Conservation (phyloP, 2,329 filamentous ascomycete genomes). For the Thielaviopsis musarum region DNA sequence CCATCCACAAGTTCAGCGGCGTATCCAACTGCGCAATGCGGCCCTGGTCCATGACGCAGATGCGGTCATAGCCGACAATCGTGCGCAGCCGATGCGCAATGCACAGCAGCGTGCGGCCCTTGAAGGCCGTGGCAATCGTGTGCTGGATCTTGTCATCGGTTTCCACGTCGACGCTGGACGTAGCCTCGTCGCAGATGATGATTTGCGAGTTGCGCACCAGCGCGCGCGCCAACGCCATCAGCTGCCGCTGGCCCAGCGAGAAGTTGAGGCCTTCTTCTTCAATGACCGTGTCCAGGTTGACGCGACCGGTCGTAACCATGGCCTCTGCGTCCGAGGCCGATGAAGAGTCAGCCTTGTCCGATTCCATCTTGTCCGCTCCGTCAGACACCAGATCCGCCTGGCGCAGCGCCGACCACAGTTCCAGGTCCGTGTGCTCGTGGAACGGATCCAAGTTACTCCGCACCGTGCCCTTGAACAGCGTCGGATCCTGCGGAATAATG, state of each 20-base stretch:
- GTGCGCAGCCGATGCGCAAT: conserved; percentile 87
- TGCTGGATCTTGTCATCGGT: conserved; percentile 90
- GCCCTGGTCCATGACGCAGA: conserved; percentile 91
- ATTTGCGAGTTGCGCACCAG: conserved; percentile 77
- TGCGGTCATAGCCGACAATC: conserved; percentile 85
- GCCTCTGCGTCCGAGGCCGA: conserved; percentile 18
- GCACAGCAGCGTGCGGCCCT: conserved; percentile 73
- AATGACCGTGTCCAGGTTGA: conserved; percentile 69
- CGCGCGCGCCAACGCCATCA: conserved; percentile 85
- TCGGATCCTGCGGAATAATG: conserved; percentile 76
- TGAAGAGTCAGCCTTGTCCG: conserved; percentile 15
- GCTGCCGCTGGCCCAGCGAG: conserved; percentile 82
- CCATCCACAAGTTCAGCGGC: conserved; percentile 56
- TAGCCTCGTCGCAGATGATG: conserved; percentile 95
- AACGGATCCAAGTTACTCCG: conserved; percentile 70
- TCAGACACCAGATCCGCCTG: conserved; percentile 53
- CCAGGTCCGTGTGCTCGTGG: conserved; percentile 57
- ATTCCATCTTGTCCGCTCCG: conserved; percentile 20
- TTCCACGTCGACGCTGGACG: conserved; percentile 83
- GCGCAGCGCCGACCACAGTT: conserved; percentile 61
- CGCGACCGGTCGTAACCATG: conserved; percentile 25
- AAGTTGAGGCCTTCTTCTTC: conserved; percentile 95
- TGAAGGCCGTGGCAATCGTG: conserved; percentile 73
- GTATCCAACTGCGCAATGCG: conserved; percentile 72
- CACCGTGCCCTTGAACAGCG: conserved; percentile 66